Percentiles rank a stretch among this genome's conserved stretches.
Evolutionary conservation across 495 filamentous ascomycete species (phyloP).

Genomic region (Trichoderma asperelloides): DNA sequence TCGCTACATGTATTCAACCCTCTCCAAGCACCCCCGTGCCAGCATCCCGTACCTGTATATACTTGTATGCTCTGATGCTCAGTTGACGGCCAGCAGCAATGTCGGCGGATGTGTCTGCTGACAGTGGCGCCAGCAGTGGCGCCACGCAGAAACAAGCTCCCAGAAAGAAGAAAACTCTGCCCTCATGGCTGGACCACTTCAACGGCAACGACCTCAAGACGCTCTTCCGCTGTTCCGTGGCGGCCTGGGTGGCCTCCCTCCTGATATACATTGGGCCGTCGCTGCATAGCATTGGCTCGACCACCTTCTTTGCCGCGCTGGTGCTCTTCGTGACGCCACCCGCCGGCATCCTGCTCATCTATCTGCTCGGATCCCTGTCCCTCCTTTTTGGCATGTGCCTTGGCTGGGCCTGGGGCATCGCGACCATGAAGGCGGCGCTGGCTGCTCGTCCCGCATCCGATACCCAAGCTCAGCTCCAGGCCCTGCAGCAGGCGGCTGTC

Average conservation of each 20-base stretch:
- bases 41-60: neutral
- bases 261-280: conserved; percentile 29
- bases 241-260: conserved; percentile 33
- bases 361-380: conserved; percentile 2
- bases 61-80: neutral
- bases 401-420: conserved; percentile 5
- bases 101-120: neutral
- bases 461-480: neutral
- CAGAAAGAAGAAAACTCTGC: conserved; percentile 18
- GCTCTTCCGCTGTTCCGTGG: conserved; percentile 34
- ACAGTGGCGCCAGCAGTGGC: neutral
- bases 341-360: conserved; percentile 6
- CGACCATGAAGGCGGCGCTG: conserved; percentile 8
- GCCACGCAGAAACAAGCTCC: neutral
- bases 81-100: neutral
- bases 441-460: neutral
- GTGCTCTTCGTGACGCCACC: conserved; percentile 4
- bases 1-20: no score
- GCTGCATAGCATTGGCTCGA: neutral
- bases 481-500: neutral
- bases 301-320: conserved; percentile 5
- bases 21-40: neutral
- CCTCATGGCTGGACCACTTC: conserved; percentile 35
- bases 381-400: conserved; percentile 6
- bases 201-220: conserved; percentile 37